phyloP scores from a whole-genome alignment of 2,329 filamentous ascomycete genomes.

The Colletotrichum euphorbiae region DNA sequence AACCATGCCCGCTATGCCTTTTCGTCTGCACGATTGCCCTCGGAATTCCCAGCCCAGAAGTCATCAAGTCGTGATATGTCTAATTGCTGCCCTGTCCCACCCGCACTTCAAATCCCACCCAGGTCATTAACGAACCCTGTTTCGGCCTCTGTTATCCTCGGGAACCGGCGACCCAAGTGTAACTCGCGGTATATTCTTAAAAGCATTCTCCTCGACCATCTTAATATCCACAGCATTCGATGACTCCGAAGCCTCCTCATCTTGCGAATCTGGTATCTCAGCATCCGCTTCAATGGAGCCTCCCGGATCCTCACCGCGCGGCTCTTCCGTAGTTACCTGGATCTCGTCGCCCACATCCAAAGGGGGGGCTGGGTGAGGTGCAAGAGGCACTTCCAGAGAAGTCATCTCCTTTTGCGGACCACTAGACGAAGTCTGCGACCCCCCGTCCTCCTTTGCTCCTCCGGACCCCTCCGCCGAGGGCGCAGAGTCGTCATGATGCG shows the following conservation, averaged over 20 bases:
- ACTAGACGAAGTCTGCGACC: too few species aligned
- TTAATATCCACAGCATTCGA: background rate
- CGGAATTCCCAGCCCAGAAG: background rate
- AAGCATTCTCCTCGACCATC: background rate
- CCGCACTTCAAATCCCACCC: background rate
- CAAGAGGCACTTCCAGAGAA: too few species aligned
- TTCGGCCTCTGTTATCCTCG: background rate
- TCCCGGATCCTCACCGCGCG: background rate
- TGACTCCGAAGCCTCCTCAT: background rate
- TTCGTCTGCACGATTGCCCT: background rate
- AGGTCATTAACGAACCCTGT: background rate
- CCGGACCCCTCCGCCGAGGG: too few species aligned
- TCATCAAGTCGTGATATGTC: conserved; percentile 28
- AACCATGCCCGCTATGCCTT: background rate
- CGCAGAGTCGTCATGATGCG: too few species aligned
- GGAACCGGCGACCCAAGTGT: conserved; percentile 18
- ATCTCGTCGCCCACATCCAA: conserved; percentile 25
- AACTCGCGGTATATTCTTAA: background rate
- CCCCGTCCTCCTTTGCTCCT: too few species aligned
- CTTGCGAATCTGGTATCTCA: background rate
- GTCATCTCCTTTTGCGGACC: too few species aligned
- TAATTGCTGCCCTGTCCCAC: background rate
- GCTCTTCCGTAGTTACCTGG: background rate
- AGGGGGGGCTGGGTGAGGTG: conserved; percentile 32
- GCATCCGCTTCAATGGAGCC: background rate